Conservation (phyloP, 163 green algal genomes). For the Scenedesmus sp. region DNA sequence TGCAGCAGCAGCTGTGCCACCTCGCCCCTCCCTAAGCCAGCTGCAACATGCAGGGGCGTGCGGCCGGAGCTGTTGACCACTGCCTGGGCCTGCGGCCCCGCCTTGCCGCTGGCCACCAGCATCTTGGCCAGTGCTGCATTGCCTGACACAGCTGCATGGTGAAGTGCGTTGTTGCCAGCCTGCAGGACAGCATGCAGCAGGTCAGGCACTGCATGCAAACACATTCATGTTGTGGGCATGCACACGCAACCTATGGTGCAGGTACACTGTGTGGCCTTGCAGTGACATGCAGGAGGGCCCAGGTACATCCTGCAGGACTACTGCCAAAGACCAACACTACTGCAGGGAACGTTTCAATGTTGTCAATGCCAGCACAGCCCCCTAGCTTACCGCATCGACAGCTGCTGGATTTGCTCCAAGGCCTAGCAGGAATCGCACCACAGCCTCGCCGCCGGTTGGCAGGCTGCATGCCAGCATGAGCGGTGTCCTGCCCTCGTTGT, state of each 20-base stretch:
- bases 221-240: neutral
- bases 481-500: conserved; percentile 47
- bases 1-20: neutral
- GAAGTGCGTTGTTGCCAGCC: conserved; percentile 43
- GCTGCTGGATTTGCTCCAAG: conserved; percentile 24
- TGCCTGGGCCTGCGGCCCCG: neutral
- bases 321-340: neutral
- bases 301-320: neutral
- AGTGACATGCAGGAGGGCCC: neutral
- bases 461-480: conserved; percentile 43
- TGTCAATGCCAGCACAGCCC: neutral
- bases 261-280: neutral
- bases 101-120: conserved; percentile 11
- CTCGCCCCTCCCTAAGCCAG: neutral
- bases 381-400: conserved; percentile 6
- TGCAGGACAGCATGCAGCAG: neutral
- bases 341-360: no score
- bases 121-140: conserved; percentile 18
- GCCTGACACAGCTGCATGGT: conserved; percentile 38
- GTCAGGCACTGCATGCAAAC: neutral
- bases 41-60: conserved; percentile 60
- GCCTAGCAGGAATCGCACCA: conserved; percentile 15
- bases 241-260: no score
- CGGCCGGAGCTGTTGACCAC: conserved; percentile 43
- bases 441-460: neutral